Conservation (phyloP, 2,329 filamentous ascomycete genomes). For the Thelonectria blattea region DNA sequence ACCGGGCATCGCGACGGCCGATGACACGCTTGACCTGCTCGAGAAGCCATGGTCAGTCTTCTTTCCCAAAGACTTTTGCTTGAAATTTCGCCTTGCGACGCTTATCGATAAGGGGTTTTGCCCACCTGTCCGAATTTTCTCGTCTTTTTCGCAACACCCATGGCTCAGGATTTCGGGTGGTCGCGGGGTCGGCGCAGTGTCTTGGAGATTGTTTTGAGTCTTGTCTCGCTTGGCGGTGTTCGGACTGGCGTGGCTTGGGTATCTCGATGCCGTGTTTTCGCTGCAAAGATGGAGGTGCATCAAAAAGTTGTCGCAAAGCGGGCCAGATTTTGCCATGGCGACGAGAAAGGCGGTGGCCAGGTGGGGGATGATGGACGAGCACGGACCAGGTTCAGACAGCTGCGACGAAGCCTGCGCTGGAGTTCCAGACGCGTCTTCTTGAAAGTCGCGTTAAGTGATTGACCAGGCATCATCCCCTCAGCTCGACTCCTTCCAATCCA, state of each 20-base stretch:
- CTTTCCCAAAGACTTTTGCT: slow-evolving; percentile 7
- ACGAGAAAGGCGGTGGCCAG: slow-evolving; percentile 38
- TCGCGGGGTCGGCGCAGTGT: background rate
- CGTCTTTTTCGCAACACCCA: slow-evolving; percentile 90
- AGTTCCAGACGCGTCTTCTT: slow-evolving; percentile 43
- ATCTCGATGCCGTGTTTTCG: slow-evolving; percentile 6
- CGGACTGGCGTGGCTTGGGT: slow-evolving; percentile 12
- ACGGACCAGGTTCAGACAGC: slow-evolving; percentile 33
- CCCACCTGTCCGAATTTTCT: slow-evolving; percentile 82
- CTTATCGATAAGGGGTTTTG: slow-evolving; percentile 39
- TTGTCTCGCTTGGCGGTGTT: background rate
- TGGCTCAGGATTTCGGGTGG: slow-evolving; percentile 45
- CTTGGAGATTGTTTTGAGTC: background rate
- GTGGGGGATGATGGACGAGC: slow-evolving; percentile 30
- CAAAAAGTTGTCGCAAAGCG: slow-evolving; percentile 35
- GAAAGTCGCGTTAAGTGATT: slow-evolving; percentile 47
- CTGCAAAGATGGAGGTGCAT: slow-evolving; percentile 8
- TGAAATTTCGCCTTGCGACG: slow-evolving; percentile 29
- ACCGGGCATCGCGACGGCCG: slow-evolving; percentile 76
- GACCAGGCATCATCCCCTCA: background rate
- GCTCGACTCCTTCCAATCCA: slow-evolving; percentile 30
- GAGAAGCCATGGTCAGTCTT: slow-evolving; percentile 19
- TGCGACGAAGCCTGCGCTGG: background rate
- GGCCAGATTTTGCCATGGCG: slow-evolving; percentile 38
- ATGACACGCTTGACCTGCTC: slow-evolving; percentile 79